Evolutionary conservation across 2,329 filamentous ascomycete species (phyloP).

Genomic region (Ophiostoma piceae): DNA sequence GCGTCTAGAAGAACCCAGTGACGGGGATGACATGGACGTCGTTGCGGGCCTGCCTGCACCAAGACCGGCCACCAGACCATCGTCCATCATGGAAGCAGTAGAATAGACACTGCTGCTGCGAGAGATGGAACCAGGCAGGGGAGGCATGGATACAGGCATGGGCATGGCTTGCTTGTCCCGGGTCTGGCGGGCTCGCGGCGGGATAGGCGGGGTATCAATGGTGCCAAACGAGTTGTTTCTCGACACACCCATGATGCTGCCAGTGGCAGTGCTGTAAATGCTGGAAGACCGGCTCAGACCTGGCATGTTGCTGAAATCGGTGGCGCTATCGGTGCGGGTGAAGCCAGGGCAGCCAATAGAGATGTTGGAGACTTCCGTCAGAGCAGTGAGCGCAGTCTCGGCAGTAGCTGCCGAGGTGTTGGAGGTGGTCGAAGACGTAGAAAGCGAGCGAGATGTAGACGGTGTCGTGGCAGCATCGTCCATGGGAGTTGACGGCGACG

Average conservation of each 20-base stretch:
- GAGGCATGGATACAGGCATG: not conserved
- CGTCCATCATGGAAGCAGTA: slow-evolving; percentile 7
- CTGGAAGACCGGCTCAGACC: slow-evolving; percentile 20
- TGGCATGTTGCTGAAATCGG: not conserved
- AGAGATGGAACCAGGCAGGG: not conserved
- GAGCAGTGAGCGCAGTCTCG: slow-evolving; percentile 18
- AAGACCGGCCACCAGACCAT: not conserved
- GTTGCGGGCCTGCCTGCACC: too few relatives aligned
- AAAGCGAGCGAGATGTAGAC: slow-evolving; percentile 28
- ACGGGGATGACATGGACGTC: not conserved
- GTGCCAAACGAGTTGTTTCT: not conserved
- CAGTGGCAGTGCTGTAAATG: slow-evolving; percentile 16
- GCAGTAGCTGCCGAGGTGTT: slow-evolving; percentile 23
- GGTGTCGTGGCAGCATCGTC: slow-evolving; percentile 9
- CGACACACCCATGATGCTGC: slow-evolving; percentile 11
- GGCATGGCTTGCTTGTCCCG: not conserved
- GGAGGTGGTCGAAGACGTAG: slow-evolving; percentile 29
- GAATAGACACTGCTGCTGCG: slow-evolving; percentile 25
- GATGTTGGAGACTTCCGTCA: slow-evolving; percentile 5
- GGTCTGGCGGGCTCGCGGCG: slow-evolving; percentile 16
- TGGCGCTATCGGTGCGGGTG: not conserved
- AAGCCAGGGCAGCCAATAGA: not conserved
- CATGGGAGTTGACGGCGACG: not conserved
- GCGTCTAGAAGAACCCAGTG: not conserved
- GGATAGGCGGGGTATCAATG: slow-evolving; percentile 13